Percentiles rank a stretch among this genome's conserved stretches.
Evolutionary conservation across 495 filamentous ascomycete genomes (phyloP).

Genomic region (Aspergillus incahuasiensis): DNA sequence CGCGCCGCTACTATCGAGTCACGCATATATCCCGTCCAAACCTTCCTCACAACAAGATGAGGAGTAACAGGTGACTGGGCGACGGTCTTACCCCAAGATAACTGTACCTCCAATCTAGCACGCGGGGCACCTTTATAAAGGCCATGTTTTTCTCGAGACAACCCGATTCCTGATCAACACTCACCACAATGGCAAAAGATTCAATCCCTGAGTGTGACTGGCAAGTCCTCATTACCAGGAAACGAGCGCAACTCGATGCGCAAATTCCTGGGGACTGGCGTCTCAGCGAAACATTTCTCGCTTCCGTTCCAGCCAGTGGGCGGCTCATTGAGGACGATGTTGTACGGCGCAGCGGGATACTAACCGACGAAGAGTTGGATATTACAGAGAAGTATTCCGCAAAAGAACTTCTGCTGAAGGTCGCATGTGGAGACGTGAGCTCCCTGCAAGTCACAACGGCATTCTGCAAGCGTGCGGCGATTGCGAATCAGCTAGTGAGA

Average conservation of each 20-base stretch:
- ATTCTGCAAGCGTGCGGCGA: constrained; percentile 45
- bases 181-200: background rate
- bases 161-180: too few relatives aligned
- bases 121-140: too few relatives aligned
- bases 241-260: constrained; percentile 19
- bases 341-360: constrained; percentile 18
- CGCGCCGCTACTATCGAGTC: too few relatives aligned
- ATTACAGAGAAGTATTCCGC: constrained; percentile 51
- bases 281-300: constrained; percentile 7
- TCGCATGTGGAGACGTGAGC: constrained; percentile 27
- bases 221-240: constrained; percentile 21
- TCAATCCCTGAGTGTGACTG: constrained; percentile 13
- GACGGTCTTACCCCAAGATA: too few relatives aligned
- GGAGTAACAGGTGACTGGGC: too few relatives aligned
- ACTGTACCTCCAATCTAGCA: too few relatives aligned
- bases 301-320: constrained; percentile 5
- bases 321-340: constrained; percentile 20
- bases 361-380: constrained; percentile 37
- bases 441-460: constrained; percentile 43
- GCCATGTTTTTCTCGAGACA: too few relatives aligned
- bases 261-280: constrained; percentile 30
- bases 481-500: constrained; percentile 10
- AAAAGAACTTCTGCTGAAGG: constrained; percentile 30
- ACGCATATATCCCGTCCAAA: too few relatives aligned
- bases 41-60: too few relatives aligned